phyloP scores from a whole-genome alignment of 2,329 filamentous ascomycete genomes.

The Aspergillus ustus region DNA sequence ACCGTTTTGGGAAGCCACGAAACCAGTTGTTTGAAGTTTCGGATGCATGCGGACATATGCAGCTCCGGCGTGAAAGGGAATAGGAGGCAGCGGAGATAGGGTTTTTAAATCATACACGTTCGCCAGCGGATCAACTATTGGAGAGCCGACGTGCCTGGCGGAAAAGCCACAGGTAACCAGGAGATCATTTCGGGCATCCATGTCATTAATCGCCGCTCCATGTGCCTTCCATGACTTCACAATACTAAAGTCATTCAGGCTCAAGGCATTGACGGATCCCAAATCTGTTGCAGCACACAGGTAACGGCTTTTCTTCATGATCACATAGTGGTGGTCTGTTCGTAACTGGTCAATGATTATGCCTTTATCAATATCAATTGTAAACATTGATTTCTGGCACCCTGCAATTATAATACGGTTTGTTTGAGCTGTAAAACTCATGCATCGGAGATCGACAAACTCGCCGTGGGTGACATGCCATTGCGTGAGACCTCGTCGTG shows the following conservation, averaged over 20 bases:
- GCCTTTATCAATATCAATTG: slow-evolving; percentile 72
- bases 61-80: slow-evolving; percentile 88
- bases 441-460: slow-evolving; percentile 88
- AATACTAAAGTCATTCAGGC: slow-evolving; percentile 75
- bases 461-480: slow-evolving; percentile 83
- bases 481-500: slow-evolving; percentile 77
- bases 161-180: slow-evolving; percentile 95
- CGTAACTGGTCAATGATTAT: slow-evolving; percentile 72
- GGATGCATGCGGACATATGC: slow-evolving; percentile 97
- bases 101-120: slow-evolving; percentile 97
- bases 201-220: slow-evolving; percentile 86
- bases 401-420: slow-evolving; percentile 87
- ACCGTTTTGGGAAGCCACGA: slow-evolving; percentile 88
- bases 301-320: slow-evolving; percentile 87
- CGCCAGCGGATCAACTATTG: slow-evolving; percentile 88
- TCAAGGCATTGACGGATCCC: slow-evolving; percentile 84
- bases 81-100: slow-evolving; percentile 82
- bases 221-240: slow-evolving; percentile 91
- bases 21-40: slow-evolving; percentile 89
- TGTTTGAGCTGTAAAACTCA: slow-evolving; percentile 90
- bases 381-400: slow-evolving; percentile 83
- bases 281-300: slow-evolving; percentile 88
- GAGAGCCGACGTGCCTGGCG: slow-evolving; percentile 74
- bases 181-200: slow-evolving; percentile 95
- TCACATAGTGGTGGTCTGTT: slow-evolving; percentile 78